A percentile compares a stretch with the other conserved stretches of the same genome.
phyloP scores from a whole-genome alignment of 2,329 filamentous ascomycete species.

The Pyrenochaeta sp. region DNA sequence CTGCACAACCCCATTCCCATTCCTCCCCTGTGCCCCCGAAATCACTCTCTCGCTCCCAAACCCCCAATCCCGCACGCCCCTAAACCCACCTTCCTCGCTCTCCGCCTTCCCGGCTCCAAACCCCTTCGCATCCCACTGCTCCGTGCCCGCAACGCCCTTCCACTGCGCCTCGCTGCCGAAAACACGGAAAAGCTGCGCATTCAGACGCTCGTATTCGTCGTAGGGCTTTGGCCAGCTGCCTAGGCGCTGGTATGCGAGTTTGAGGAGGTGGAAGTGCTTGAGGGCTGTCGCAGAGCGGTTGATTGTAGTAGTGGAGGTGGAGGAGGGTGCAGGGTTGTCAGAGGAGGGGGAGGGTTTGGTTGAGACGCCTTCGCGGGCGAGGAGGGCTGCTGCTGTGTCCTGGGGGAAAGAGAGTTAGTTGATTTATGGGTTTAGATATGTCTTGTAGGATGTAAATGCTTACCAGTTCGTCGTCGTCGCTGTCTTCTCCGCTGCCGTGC shows the following conservation, averaged over 20 bases:
- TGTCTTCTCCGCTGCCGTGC: constrained; percentile 22
- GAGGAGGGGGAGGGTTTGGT: constrained; percentile 23
- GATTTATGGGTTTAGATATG: too few species aligned
- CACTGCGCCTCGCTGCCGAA: constrained; percentile 49
- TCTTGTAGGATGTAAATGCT: too few species aligned
- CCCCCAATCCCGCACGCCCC: constrained; percentile 43
- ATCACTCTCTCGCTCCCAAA: constrained; percentile 31
- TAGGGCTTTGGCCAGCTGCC: constrained; percentile 59
- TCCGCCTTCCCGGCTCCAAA: constrained; percentile 59
- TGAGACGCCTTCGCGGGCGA: constrained; percentile 46
- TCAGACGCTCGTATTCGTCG: constrained; percentile 58
- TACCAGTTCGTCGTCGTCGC: constrained; percentile 45
- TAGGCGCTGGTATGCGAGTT: constrained; percentile 54
- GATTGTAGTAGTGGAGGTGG: constrained; percentile 14
- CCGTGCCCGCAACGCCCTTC: constrained; percentile 55
- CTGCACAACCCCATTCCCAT: background rate
- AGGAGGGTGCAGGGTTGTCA: background rate
- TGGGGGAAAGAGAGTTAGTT: too few species aligned
- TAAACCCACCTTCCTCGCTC: constrained; percentile 48
- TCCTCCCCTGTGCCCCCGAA: constrained; percentile 16
- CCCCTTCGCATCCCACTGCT: constrained; percentile 58
- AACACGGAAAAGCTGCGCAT: constrained; percentile 54
- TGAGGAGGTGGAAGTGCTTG: constrained; percentile 48
- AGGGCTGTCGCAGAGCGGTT: constrained; percentile 36
- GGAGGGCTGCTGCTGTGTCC: constrained; percentile 46